These are phyloP conservation scores for Nosema muscidifuracis DNA, from an alignment of 371 early-diverging fungal species.

Conservation along the genomic window DNA sequence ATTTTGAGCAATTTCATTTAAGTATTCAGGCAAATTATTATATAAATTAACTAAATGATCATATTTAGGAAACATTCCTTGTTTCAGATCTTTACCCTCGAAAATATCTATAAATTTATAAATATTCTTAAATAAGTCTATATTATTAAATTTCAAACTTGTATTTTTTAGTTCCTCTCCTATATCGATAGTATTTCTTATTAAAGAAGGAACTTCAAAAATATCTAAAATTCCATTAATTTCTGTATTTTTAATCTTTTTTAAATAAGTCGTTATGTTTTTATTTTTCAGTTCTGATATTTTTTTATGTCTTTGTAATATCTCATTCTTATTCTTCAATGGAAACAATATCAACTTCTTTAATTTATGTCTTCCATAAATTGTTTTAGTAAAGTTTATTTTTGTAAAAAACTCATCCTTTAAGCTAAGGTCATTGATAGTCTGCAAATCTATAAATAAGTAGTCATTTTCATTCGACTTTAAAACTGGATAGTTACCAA, in stretches of 20 bases:
- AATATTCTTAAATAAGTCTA: background rate
- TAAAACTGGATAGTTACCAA: background rate
- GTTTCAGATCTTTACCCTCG: background rate
- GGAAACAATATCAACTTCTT: background rate
- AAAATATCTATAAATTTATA: background rate
- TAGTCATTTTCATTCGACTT: background rate
- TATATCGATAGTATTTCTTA: background rate
- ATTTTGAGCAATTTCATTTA: slow-evolving; percentile 27
- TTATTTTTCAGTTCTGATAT: background rate
- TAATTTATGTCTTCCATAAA: background rate
- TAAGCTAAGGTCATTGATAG: background rate
- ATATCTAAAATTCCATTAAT: background rate
- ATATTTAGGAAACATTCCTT: background rate
- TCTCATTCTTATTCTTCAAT: background rate
- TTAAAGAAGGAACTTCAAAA: background rate
- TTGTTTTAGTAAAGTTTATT: slow-evolving; percentile 6
- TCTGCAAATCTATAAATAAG: background rate
- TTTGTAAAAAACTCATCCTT: background rate
- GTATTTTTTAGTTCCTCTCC: background rate
- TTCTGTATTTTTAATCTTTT: background rate
- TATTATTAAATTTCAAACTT: background rate
- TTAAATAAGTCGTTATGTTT: background rate
- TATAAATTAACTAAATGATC: slow-evolving; percentile 14
- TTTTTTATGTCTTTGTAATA: background rate
- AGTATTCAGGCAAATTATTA: slow-evolving; percentile 13